A percentile compares a stretch with the other conserved stretches of the same genome.
Evolutionary conservation across 1,139 yeast species (phyloP).

Genomic region (Ogataea hybrid): DNA sequence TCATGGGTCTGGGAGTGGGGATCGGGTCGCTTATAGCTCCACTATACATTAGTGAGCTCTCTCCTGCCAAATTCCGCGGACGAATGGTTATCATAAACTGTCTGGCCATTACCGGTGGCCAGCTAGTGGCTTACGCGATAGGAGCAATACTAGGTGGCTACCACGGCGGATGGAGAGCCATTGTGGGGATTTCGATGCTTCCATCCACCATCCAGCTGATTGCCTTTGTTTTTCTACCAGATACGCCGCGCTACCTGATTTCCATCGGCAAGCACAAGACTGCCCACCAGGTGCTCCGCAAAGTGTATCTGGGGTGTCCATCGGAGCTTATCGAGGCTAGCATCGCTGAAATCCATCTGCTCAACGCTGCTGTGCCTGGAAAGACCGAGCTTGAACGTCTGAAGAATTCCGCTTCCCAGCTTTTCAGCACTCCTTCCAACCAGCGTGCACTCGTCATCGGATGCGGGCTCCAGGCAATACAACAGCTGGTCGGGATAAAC

Average conservation of each 20-base stretch:
- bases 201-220: constrained; percentile 51
- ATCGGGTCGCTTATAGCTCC: constrained; percentile 58
- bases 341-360: constrained; percentile 45
- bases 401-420: constrained; percentile 43
- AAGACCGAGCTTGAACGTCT: constrained; percentile 41
- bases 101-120: constrained; percentile 60
- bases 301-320: constrained; percentile 38
- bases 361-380: constrained; percentile 32
- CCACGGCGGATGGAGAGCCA: constrained; percentile 52
- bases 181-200: constrained; percentile 52
- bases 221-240: constrained; percentile 51
- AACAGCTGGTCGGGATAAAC: constrained; percentile 60
- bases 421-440: constrained; percentile 47
- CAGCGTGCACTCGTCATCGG: constrained; percentile 54
- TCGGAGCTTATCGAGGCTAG: constrained; percentile 39
- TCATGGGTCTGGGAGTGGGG: constrained; percentile 59
- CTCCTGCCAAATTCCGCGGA: constrained; percentile 56
- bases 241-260: constrained; percentile 56
- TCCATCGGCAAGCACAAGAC: constrained; percentile 41
- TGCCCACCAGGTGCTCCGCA: constrained; percentile 44
- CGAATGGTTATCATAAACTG: constrained; percentile 54
- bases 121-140: constrained; percentile 51
- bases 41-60: constrained; percentile 53
- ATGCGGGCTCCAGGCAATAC: constrained; percentile 59
- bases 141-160: constrained; percentile 49